These are phyloP conservation scores for Lasiodiplodia sp. DNA, from an alignment of 2,329 filamentous ascomycete genomes.

Conservation along the genomic window DNA sequence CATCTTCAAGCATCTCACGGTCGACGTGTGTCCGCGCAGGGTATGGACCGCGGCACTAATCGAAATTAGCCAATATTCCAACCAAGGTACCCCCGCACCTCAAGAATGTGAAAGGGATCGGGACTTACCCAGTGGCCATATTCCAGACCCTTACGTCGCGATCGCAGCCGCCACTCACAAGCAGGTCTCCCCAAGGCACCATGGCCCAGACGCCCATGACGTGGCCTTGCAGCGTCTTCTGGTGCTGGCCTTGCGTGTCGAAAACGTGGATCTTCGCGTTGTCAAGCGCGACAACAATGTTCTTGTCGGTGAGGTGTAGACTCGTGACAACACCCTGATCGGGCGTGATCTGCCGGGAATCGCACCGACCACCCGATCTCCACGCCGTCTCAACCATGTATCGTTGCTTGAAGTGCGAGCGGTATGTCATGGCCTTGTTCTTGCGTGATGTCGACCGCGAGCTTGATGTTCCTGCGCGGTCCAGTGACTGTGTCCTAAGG, in stretches of 20 bases:
- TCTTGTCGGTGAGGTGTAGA: conserved; percentile 90
- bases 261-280: conserved; percentile 99
- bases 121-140: conserved; percentile 81
- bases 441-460: conserved; percentile 51
- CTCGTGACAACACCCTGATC: conserved; percentile 98
- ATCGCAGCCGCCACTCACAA: conserved; percentile 96
- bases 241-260: conserved; percentile 85
- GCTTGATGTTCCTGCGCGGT: conserved; percentile 49
- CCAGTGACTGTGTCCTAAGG: conserved; percentile 63
- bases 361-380: conserved; percentile 87
- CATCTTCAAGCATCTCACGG: conserved; percentile 97
- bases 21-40: conserved; percentile 93
- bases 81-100: background rate
- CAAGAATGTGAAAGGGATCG: background rate
- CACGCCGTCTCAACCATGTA: conserved; percentile 98
- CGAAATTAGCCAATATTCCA: conserved; percentile 5
- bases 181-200: conserved; percentile 94
- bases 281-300: conserved; percentile 96
- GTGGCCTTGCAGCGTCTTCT: conserved; percentile 90
- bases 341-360: conserved; percentile 87
- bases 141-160: conserved; percentile 98
- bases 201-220: conserved; percentile 99
- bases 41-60: conserved; percentile 77
- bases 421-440: conserved; percentile 80
- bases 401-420: conserved; percentile 96